Conservation (phyloP, 83 land plant species). For the Picea abies region DNA sequence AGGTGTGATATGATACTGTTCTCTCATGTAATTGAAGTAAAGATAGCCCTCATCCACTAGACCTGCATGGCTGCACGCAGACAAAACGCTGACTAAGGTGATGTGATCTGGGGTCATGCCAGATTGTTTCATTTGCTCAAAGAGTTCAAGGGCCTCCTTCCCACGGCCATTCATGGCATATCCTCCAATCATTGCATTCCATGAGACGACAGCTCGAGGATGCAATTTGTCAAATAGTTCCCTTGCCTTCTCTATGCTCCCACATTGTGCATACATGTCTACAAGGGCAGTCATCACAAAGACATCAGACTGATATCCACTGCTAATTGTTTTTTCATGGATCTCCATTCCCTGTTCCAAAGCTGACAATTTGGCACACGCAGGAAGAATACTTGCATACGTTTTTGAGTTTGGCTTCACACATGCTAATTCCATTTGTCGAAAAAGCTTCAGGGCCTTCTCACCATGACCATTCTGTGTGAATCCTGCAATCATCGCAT, state of each 20-base stretch:
- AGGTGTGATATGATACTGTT: no score
- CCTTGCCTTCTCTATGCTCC: background rate
- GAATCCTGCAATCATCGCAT: no score
- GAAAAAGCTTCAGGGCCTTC: slow-evolving; percentile 11
- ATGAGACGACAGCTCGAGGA: no score
- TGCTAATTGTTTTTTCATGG: background rate
- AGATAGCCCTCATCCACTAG: no score
- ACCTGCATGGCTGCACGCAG: no score
- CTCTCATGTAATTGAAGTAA: no score
- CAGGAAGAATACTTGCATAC: background rate
- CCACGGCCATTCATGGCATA: no score
- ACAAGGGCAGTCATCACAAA: background rate
- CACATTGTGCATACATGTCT: background rate
- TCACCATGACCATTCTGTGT: slow-evolving; percentile 4
- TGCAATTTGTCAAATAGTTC: background rate
- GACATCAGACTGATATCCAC: slow-evolving; percentile 6
- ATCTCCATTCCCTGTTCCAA: background rate
- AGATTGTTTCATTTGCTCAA: no score
- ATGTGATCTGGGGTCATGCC: no score
- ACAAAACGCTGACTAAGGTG: no score
- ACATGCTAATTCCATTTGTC: background rate
- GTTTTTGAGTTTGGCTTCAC: background rate
- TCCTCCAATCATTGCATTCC: no score
- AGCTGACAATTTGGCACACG: background rate
- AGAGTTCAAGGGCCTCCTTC: no score